These are phyloP conservation scores for Antitrichia curtipendula DNA, from an alignment of 225 moss, liverwort and hornwort genomes.

Conservation along the genomic window DNA sequence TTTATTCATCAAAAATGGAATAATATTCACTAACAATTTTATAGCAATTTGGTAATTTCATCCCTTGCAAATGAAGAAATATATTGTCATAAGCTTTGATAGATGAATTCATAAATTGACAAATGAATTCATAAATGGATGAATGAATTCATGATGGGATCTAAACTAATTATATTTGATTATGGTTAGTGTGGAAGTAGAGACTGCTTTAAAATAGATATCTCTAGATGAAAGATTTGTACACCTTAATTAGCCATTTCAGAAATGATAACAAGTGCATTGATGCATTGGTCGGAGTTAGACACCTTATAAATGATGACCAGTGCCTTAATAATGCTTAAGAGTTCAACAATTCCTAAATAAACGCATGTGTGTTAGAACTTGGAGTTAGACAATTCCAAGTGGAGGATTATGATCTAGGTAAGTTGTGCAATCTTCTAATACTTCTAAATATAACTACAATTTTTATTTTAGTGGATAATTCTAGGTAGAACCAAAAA, in stretches of 20 bases:
- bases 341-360: too few relatives aligned
- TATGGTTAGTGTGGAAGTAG: not conserved
- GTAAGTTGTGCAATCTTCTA: rapidly evolving
- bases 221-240: not conserved
- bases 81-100: not conserved
- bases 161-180: not conserved
- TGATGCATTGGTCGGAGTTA: not conserved
- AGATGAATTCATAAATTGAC: too few relatives aligned
- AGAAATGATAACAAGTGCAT: not conserved
- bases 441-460: not conserved
- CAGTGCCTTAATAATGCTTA: not conserved
- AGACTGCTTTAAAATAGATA: not conserved
- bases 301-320: not conserved
- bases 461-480: rapidly evolving
- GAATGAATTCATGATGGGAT: not conserved
- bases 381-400: not conserved
- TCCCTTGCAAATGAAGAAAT: not conserved
- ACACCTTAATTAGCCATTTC: too few relatives aligned
- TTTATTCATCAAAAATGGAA: not conserved
- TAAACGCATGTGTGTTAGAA: not conserved
- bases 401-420: not conserved
- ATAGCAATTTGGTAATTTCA: not conserved
- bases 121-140: not conserved
- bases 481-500: rapidly evolving
- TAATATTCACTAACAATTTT: not conserved